phyloP scores from a whole-genome alignment of 768 basidiomycete genomes.

The Kwoniella dendrophila region DNA sequence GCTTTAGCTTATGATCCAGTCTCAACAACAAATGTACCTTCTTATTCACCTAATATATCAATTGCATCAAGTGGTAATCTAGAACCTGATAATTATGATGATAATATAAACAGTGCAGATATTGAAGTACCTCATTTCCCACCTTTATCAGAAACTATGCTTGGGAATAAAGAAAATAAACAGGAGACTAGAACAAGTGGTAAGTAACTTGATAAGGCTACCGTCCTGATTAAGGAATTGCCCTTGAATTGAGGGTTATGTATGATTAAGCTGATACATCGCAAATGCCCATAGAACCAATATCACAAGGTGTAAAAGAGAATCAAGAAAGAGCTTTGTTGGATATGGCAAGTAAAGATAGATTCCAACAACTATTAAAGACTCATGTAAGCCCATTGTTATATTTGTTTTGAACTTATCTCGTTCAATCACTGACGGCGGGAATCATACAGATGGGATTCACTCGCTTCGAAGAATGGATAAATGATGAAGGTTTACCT shows the following conservation, averaged over 20 bases:
- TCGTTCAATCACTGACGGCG: not conserved
- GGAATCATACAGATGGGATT: conserved; percentile 23
- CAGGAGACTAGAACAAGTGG: conserved; percentile 23
- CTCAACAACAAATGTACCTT: too few species aligned
- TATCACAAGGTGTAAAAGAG: conserved; percentile 5
- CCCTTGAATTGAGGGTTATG: too few species aligned
- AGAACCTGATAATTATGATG: too few species aligned
- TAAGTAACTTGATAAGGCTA: too few species aligned
- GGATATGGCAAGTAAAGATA: conserved; percentile 16
- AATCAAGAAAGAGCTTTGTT: conserved; percentile 12
- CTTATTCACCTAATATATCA: not conserved
- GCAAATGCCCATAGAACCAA: too few species aligned
- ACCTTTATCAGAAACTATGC: conserved; percentile 1
- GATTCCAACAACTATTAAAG: conserved; percentile 19
- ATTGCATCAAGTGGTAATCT: not conserved
- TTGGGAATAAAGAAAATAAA: not conserved
- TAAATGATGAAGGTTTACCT: conserved; percentile 28
- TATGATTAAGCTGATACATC: too few species aligned
- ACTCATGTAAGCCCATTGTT: conserved; percentile 15
- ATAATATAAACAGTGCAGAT: too few species aligned
- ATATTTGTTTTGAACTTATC: not conserved
- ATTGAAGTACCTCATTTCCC: conserved; percentile 18
- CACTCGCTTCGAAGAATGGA: conserved; percentile 25
- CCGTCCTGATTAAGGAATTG: too few species aligned
- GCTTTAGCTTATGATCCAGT: conserved; percentile 13